A percentile compares a stretch with the other conserved stretches of the same genome.
Evolutionary conservation across 2,329 filamentous ascomycete species (phyloP).

Genomic region (Trichophyton verrucosum): DNA sequence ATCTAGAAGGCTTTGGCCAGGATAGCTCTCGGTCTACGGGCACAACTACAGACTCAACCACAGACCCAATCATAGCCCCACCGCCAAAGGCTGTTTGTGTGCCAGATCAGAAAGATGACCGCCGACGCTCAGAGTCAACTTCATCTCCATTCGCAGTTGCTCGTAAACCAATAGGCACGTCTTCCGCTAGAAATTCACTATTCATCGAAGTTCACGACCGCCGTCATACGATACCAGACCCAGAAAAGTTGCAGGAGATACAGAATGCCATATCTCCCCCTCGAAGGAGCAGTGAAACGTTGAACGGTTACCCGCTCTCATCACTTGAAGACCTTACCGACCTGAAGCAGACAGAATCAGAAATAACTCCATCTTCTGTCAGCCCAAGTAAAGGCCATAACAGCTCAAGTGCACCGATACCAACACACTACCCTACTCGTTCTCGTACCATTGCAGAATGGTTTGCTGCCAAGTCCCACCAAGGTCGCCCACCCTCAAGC

Average conservation of each 20-base stretch:
- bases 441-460: neutral
- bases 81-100: conserved; percentile 26
- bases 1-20: neutral
- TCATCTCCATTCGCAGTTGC: conserved; percentile 21
- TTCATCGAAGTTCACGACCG: conserved; percentile 7
- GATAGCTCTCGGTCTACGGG: neutral
- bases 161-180: conserved; percentile 22
- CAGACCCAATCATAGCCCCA: conserved; percentile 16
- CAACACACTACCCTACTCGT: neutral
- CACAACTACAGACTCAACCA: neutral
- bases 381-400: neutral
- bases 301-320: neutral
- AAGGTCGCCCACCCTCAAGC: conserved; percentile 5
- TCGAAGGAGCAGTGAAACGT: neutral
- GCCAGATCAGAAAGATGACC: conserved; percentile 11
- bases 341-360: neutral
- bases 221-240: conserved; percentile 3
- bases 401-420: neutral
- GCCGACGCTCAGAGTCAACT: conserved; percentile 6
- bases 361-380: neutral
- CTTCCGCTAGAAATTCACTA: conserved; percentile 1
- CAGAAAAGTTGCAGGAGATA: neutral
- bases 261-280: neutral
- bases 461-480: neutral
- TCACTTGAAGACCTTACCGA: neutral